phyloP scores from a whole-genome alignment of 2,329 filamentous ascomycete species.

The Colletotrichum sublineola region DNA sequence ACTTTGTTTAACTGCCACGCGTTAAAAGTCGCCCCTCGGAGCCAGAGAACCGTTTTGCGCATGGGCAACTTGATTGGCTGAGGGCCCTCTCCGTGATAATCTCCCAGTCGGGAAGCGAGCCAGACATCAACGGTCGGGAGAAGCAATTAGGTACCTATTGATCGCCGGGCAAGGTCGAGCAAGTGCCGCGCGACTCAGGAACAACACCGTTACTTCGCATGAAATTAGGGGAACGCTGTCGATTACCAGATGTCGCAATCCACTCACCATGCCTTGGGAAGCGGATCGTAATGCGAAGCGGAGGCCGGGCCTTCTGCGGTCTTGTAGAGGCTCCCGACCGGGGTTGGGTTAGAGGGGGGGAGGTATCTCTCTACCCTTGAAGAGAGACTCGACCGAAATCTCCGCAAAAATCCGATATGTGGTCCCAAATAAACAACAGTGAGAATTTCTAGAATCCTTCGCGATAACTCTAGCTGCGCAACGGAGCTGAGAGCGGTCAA shows the following conservation, averaged over 20 bases:
- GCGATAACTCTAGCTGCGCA: neutral
- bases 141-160: neutral
- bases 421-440: slow-evolving; percentile 18
- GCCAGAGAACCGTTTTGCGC: slow-evolving; percentile 13
- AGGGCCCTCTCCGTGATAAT: slow-evolving; percentile 8
- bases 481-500: slow-evolving; percentile 18
- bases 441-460: neutral
- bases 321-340: slow-evolving; percentile 18
- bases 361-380: slow-evolving; percentile 27
- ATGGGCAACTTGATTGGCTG: slow-evolving; percentile 27
- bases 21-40: neutral
- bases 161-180: slow-evolving; percentile 1
- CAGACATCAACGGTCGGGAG: neutral
- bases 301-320: slow-evolving; percentile 36
- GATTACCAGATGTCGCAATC: neutral
- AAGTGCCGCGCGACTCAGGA: slow-evolving; percentile 1
- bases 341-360: slow-evolving; percentile 17
- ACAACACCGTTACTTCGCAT: neutral
- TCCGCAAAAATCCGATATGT: slow-evolving; percentile 36
- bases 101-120: neutral
- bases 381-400: slow-evolving; percentile 30
- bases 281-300: slow-evolving; percentile 18
- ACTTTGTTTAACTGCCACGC: slow-evolving; percentile 10
- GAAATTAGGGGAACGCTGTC: neutral
- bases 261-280: neutral